These are phyloP conservation scores for Syncephalastrum racemosum DNA, from an alignment of 371 early-diverging fungal species.

Conservation along the genomic window DNA sequence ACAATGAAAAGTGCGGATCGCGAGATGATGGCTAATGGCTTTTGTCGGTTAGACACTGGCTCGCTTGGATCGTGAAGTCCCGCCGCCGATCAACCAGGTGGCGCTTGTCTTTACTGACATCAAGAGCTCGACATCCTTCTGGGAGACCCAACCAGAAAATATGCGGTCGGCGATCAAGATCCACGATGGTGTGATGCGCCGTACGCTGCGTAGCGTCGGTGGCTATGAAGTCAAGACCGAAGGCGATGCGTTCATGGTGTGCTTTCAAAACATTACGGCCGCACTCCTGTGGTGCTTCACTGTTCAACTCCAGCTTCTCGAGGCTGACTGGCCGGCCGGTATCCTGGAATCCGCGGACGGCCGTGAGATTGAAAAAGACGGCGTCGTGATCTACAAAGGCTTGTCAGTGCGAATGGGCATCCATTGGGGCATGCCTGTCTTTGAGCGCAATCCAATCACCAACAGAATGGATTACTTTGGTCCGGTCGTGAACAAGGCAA, in stretches of 20 bases:
- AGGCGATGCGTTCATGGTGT: slow-evolving; percentile 97
- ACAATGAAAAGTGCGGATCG: not conserved
- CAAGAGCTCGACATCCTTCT: slow-evolving; percentile 91
- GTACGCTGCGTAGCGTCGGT: slow-evolving; percentile 77
- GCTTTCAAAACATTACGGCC: slow-evolving; percentile 83
- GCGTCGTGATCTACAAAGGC: slow-evolving; percentile 77
- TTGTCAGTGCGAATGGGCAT: slow-evolving; percentile 95
- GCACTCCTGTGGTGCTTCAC: slow-evolving; percentile 92
- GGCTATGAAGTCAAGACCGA: slow-evolving; percentile 98
- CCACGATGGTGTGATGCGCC: slow-evolving; percentile 87
- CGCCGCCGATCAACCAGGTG: slow-evolving; percentile 85
- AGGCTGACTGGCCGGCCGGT: slow-evolving; percentile 92
- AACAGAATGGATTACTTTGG: slow-evolving; percentile 97
- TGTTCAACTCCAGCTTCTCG: slow-evolving; percentile 82
- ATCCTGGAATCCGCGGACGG: slow-evolving; percentile 82
- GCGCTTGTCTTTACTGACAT: slow-evolving; percentile 96
- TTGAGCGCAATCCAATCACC: slow-evolving; percentile 89
- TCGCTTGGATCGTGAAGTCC: slow-evolving; percentile 73
- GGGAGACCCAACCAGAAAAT: slow-evolving; percentile 85
- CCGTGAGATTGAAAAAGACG: slow-evolving; percentile 66
- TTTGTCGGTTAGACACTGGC: slow-evolving; percentile 50
- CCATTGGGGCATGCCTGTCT: slow-evolving; percentile 90
- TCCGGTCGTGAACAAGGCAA: slow-evolving; percentile 89
- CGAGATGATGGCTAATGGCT: not conserved
- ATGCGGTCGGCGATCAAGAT: slow-evolving; percentile 91